Evolutionary conservation across 139 green algal genomes (phyloP), one percentile per base, ranked within the genome.

Genomic region (Micractinium sp.): DNA sequence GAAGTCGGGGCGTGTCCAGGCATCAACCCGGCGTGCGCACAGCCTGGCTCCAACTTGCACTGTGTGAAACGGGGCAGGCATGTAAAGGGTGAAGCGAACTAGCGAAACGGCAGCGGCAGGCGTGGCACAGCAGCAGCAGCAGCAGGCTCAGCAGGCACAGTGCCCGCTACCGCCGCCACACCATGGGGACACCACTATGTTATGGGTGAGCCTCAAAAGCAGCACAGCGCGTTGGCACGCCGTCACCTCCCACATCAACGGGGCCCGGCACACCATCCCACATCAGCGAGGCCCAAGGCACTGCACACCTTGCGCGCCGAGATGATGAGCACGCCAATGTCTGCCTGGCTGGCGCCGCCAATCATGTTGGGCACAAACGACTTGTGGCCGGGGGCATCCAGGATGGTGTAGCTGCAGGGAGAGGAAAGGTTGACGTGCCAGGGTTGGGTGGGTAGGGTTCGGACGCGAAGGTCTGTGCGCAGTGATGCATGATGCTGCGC

Each of bases 361-460:
- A 99, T 99, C 96, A 99, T 99, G 94, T 98, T 99, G 88, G 98
- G 97, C 66, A 99, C 97, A 83, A 99, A 99, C 90, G 98, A 98
- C 89, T 98, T 97, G 95, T 99, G 98, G 0, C 98, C 98, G 0
- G 98, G 98, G 0, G 98, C 98, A 85, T 99, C 98, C 85, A 99
- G 93, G 66, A 99, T 95, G 19, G 96, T 99, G 92, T 98, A 98
- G 2, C 71, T 78, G 71, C 69, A 76, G 3, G 27, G 27, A 56
- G 25, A 76, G 25, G 12, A 71, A 71, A 12, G 63, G 22, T 25
- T 2, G 22, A 12, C 63, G 63, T 12, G 14, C n/a, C 9, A 71
- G 63, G 63, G 22, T 9, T 9, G 9, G 63, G 63, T 71, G 63
- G 22, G 3, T 23, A 27, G 22, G 20, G 63, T 27, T 71, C 14